Conservation (phyloP, 23 red algal genomes). For the Gracilaria domingensis region DNA sequence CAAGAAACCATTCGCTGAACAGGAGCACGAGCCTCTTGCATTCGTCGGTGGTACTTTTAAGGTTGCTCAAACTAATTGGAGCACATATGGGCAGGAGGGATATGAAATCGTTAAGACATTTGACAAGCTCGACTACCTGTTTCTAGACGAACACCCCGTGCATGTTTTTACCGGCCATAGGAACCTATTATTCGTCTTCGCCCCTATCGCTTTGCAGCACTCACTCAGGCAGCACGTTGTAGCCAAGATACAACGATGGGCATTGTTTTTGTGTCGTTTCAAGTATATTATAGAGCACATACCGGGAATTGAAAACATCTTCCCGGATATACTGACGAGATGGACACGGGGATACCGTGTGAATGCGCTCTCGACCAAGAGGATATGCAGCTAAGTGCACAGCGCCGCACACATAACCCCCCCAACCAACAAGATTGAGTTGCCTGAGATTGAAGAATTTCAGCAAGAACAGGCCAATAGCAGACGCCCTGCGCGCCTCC, state of each 20-base stretch:
- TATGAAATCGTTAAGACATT: conserved; percentile 29
- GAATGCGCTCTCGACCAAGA: too few relatives aligned
- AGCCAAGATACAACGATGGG: conserved; percentile 13
- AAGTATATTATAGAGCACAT: conserved; percentile 39
- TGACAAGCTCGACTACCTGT: conserved; percentile 18
- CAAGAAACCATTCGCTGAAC: not conserved
- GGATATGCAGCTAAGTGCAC: too few relatives aligned
- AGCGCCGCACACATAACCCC: too few relatives aligned
- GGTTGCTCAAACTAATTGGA: not conserved
- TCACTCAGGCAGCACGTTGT: conserved; percentile 1
- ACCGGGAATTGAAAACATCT: not conserved
- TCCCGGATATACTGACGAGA: conserved; percentile 26
- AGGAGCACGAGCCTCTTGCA: conserved; percentile 2
- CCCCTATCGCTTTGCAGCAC: not conserved
- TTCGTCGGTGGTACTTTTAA: not conserved
- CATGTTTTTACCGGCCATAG: conserved; percentile 35
- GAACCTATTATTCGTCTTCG: conserved; percentile 36
- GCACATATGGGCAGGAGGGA: not conserved
- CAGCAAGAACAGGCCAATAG: not conserved
- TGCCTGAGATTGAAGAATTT: not conserved
- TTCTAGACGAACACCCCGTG: not conserved
- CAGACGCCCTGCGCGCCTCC: not conserved
- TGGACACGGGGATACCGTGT: not conserved
- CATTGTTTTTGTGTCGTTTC: conserved; percentile 25
- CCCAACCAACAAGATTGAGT: too few relatives aligned